These are phyloP conservation scores for Penicillium glabrum DNA, from an alignment of 2,329 filamentous ascomycete species.

Conservation along the genomic window DNA sequence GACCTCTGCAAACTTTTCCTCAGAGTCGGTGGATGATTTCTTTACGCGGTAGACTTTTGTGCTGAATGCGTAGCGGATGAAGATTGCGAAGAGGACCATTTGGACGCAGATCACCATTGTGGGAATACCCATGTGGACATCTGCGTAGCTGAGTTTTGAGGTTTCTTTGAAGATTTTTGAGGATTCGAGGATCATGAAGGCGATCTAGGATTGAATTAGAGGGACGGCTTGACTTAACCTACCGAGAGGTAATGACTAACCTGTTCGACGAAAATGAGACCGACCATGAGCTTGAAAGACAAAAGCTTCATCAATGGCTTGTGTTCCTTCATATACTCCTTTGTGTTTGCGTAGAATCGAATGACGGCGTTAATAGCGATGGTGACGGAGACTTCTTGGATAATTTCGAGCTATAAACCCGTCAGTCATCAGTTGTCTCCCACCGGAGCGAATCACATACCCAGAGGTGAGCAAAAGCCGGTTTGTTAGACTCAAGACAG, in stretches of 20 bases:
- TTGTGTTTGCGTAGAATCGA: slow-evolving; percentile 27
- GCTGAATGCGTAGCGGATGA: slow-evolving; percentile 32
- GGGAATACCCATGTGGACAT: slow-evolving; percentile 31
- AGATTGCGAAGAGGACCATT: slow-evolving; percentile 32
- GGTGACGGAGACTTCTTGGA: slow-evolving; percentile 18
- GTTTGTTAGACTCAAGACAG: slow-evolving; percentile 31
- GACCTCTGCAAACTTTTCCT: neutral
- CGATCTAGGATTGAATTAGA: slow-evolving; percentile 18
- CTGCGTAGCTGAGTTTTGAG: slow-evolving; percentile 27
- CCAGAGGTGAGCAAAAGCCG: slow-evolving; percentile 41
- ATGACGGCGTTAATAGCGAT: slow-evolving; percentile 28
- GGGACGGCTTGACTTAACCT: neutral
- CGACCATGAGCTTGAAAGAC: slow-evolving; percentile 38
- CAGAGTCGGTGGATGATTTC: neutral
- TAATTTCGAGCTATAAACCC: slow-evolving; percentile 11
- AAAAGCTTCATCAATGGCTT: slow-evolving; percentile 33
- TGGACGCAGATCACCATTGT: slow-evolving; percentile 32
- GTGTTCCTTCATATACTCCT: slow-evolving; percentile 26
- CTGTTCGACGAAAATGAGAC: slow-evolving; percentile 29
- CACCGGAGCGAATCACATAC: slow-evolving; percentile 11
- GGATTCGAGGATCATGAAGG: slow-evolving; percentile 30
- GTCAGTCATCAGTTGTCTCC: neutral
- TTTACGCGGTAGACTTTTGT: slow-evolving; percentile 20
- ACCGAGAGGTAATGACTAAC: slow-evolving; percentile 14
- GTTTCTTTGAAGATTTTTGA: slow-evolving; percentile 21